phyloP scores from a whole-genome alignment of 2,329 filamentous ascomycete species.

The Nakataea oryzae region DNA sequence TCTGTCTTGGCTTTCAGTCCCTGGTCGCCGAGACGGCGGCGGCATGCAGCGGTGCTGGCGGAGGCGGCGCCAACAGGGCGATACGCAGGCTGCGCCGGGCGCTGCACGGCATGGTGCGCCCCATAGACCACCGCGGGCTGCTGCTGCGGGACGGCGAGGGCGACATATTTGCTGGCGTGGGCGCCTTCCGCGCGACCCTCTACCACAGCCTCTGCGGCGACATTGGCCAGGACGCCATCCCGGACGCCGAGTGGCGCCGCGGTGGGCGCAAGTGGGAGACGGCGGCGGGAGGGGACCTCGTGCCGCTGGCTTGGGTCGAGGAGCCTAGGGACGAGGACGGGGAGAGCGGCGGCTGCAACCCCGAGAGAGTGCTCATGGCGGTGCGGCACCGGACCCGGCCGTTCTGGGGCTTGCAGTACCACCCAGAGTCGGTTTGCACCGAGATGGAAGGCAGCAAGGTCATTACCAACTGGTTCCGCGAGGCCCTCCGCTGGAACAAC shows the following conservation, averaged over 20 bases:
- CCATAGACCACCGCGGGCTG: conserved; percentile 42
- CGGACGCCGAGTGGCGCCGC: conserved; percentile 21
- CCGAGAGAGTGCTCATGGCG: conserved; percentile 62
- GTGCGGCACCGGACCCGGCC: conserved; percentile 58
- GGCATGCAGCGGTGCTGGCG: too few species aligned
- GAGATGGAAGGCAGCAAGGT: conserved; percentile 54
- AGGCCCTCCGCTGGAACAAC: conserved; percentile 51
- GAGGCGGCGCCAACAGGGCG: conserved; percentile 39
- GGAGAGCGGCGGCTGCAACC: conserved; percentile 24
- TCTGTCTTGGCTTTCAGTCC: conserved; percentile 85
- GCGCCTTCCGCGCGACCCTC: conserved; percentile 57
- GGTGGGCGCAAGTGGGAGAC: conserved; percentile 27
- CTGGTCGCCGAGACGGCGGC: conserved; percentile 42
- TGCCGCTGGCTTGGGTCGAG: conserved; percentile 54
- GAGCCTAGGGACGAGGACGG: conserved; percentile 26
- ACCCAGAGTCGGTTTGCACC: conserved; percentile 83
- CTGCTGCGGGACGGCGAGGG: conserved; percentile 14
- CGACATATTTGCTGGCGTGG: conserved; percentile 57
- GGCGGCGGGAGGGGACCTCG: conserved; percentile 27
- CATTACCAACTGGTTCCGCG: conserved; percentile 65
- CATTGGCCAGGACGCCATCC: conserved; percentile 34
- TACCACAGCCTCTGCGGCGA: conserved; percentile 60
- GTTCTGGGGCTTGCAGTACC: conserved; percentile 83
- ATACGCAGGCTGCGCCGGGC: conserved; percentile 61
- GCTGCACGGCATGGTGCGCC: conserved; percentile 70